Conservation (phyloP, 2,329 filamentous ascomycete species). For the Ceratocystis alfenasii region DNA sequence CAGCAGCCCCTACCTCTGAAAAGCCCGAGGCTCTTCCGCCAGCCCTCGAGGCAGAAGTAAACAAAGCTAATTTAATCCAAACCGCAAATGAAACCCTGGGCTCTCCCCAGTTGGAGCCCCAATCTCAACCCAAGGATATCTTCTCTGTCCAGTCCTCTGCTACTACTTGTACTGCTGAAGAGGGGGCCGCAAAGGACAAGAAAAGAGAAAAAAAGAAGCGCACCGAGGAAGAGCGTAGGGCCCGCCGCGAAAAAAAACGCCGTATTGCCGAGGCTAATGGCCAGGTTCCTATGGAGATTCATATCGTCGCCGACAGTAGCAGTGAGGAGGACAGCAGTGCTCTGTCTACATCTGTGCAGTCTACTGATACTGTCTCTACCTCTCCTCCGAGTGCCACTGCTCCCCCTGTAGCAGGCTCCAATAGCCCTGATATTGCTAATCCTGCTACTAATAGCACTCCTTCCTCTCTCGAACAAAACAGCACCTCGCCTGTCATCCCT, state of each 20-base stretch:
- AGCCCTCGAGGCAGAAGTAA: not conserved
- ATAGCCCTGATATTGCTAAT: not conserved
- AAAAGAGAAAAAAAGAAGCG: constrained; percentile 96
- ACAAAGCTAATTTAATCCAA: not conserved
- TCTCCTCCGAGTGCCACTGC: not conserved
- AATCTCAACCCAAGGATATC: not conserved
- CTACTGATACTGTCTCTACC: not conserved
- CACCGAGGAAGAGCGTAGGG: constrained; percentile 84
- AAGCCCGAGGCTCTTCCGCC: not conserved
- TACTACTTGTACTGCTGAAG: constrained; percentile 28
- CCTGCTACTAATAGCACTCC: constrained; percentile 1
- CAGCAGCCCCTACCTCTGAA: not conserved
- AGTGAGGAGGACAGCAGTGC: constrained; percentile 23
- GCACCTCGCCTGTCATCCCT: constrained; percentile 23
- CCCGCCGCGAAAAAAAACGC: constrained; percentile 79
- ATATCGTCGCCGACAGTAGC: constrained; percentile 39
- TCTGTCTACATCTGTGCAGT: constrained; percentile 3
- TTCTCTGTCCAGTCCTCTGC: constrained; percentile 33
- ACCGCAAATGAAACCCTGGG: not conserved
- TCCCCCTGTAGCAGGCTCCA: not conserved
- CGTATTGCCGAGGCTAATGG: constrained; percentile 80
- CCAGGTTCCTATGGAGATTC: constrained; percentile 70
- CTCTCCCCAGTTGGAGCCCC: not conserved
- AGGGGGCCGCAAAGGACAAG: constrained; percentile 43
- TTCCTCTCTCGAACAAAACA: constrained; percentile 18